These are phyloP conservation scores for Fusarium armeniacum DNA, from an alignment of 2,329 filamentous ascomycete species.

Conservation along the genomic window DNA sequence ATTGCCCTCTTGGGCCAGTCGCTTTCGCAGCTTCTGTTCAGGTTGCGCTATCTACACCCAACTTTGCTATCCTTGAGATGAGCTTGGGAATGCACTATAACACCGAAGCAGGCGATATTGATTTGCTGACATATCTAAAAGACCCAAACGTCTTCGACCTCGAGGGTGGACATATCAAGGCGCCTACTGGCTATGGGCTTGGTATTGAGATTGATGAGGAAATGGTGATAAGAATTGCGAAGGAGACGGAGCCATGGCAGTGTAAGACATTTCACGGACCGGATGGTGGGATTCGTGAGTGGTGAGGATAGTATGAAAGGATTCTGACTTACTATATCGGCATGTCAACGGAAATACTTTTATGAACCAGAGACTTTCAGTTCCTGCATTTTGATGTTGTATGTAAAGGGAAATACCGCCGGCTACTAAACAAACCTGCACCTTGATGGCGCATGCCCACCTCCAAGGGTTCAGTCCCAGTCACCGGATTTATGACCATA, in stretches of 20 bases:
- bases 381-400: no score
- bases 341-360: background rate
- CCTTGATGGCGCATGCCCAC: background rate
- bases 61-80: constrained; percentile 84
- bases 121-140: constrained; percentile 75
- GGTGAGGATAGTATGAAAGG: background rate
- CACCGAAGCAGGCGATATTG: constrained; percentile 70
- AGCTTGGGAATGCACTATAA: constrained; percentile 86
- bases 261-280: constrained; percentile 27
- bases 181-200: constrained; percentile 71
- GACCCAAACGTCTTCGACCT: constrained; percentile 76
- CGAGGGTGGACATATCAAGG: constrained; percentile 73
- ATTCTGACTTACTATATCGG: no score
- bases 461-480: background rate
- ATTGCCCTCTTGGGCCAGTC: constrained; percentile 80
- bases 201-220: constrained; percentile 81
- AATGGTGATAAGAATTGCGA: constrained; percentile 70
- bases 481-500: no score
- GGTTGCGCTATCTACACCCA: constrained; percentile 71
- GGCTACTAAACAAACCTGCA: accelerated
- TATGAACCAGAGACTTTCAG: background rate
- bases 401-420: no score
- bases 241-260: constrained; percentile 73
- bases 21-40: constrained; percentile 79
- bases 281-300: constrained; percentile 27